Base-by-base conservation (phyloP, 1,139 yeast species). In the Zygoascus hellenicus region DNA sequence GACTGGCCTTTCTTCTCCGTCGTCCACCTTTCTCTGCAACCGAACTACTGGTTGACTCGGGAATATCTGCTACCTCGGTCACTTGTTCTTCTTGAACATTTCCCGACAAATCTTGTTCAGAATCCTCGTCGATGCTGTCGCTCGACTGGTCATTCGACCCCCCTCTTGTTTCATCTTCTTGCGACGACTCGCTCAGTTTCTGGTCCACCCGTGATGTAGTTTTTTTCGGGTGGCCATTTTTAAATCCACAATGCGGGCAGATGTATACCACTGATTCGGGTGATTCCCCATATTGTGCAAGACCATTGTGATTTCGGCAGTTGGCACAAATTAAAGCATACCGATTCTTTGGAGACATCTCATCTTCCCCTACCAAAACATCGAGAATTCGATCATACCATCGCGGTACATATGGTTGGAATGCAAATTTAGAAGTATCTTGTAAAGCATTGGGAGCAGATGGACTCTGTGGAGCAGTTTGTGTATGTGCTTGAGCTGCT, bases 301-400 rank as follows among this genome's bases (percentile, higher is more conserved):
- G 71, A 1, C 96, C 96, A 59, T 87, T 87, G 64, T 87, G 95
- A 26, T 72, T 69, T 40, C 66, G 70, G 59, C 96, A 87, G 14
- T 73, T 68, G 26, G 61, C 55, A 61, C 96, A 87, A 15, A 87
- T 83, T 56, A 87, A 71, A 0, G 96, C 96, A 61, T 74, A 84
- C 42, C 95, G 67, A 49, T 70, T 70, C 47, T 78, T 72, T 0
- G 88, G 75, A 50, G 80, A 78, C 52, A 74, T 69, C 58, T 81
- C 85, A 58, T 84, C 90, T 10, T 82, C 78, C 2, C 96, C 96
- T 11, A 85, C 71, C 19, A 88, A 64, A 17, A 78, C 58, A 56
- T 83, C 78, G 22, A 75, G 58, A 1, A 75, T 51, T 26, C 70
- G 53, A 48, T 71, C 76, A 48, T 68, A 64, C 75, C 75, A 71